phyloP scores from a whole-genome alignment of 73 alveolate species.

The Tetrahymena malaccensis region DNA sequence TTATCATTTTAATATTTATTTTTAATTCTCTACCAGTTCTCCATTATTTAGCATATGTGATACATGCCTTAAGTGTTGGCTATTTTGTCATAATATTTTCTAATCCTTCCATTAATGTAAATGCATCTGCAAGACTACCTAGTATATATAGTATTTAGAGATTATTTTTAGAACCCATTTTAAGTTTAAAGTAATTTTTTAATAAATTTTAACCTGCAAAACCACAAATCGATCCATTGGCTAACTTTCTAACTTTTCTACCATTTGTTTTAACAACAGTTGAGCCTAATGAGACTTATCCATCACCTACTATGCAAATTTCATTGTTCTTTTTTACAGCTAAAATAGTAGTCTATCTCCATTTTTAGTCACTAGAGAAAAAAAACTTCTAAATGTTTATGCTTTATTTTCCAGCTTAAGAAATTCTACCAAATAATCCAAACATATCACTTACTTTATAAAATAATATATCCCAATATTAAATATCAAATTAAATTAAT shows the following conservation, averaged over 20 bases:
- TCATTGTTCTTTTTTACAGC: conserved; percentile 48
- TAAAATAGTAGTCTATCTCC: conserved; percentile 50
- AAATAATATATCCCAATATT: background rate
- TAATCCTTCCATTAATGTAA: conserved; percentile 50
- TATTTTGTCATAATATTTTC: conserved; percentile 57
- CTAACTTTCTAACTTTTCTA: conserved; percentile 45
- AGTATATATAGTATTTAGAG: background rate
- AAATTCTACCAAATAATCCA: background rate
- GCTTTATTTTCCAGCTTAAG: background rate
- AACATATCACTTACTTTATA: background rate
- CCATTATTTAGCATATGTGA: conserved; percentile 59
- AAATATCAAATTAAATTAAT: background rate
- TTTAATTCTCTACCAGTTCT: conserved; percentile 49
- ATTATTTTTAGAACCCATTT: background rate
- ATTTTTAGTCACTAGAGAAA: background rate
- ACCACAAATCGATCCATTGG: conserved; percentile 50
- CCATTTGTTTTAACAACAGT: conserved; percentile 54
- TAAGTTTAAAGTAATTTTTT: background rate
- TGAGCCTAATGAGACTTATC: conserved; percentile 51
- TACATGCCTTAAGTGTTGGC: conserved; percentile 67
- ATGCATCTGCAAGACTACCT: conserved; percentile 66
- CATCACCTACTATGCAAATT: conserved; percentile 59
- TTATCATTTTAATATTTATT: background rate
- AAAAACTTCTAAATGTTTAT: background rate
- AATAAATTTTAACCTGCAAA: conserved; percentile 29